Percentiles rank a stretch among this genome's conserved stretches.
These are phyloP conservation scores for Hymenoscyphus repandus DNA, from an alignment of 2,329 filamentous ascomycete species.

Conservation along the genomic window DNA sequence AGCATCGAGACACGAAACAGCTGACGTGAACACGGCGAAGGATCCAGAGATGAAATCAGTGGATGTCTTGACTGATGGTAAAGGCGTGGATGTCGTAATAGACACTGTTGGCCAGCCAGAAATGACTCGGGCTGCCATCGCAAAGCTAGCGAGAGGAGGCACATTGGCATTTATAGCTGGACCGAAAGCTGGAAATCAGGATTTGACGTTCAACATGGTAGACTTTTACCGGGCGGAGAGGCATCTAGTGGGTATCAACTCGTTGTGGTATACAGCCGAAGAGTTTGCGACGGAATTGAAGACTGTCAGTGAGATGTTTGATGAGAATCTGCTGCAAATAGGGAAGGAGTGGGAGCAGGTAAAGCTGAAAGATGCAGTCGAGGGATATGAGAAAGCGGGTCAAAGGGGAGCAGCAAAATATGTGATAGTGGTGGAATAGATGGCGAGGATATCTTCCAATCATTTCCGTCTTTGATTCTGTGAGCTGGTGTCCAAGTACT, in stretches of 20 bases:
- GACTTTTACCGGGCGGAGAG: slow-evolving; percentile 25
- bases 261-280: slow-evolving; percentile 17
- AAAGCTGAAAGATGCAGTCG: slow-evolving; percentile 19
- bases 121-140: slow-evolving; percentile 16
- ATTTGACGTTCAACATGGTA: slow-evolving; percentile 22
- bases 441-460: too few relatives aligned
- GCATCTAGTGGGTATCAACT: slow-evolving; percentile 21
- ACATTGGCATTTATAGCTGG: slow-evolving; percentile 23
- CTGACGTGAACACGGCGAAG: slow-evolving; percentile 22
- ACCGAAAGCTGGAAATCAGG: slow-evolving; percentile 17
- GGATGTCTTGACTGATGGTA: slow-evolving; percentile 17
- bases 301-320: slow-evolving; percentile 40
- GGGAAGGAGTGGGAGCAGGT: slow-evolving; percentile 17
- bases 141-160: slow-evolving; percentile 18
- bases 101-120: slow-evolving; percentile 25
- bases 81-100: slow-evolving; percentile 23
- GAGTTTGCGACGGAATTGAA: slow-evolving; percentile 32
- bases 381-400: slow-evolving; percentile 20
- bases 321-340: slow-evolving; percentile 12
- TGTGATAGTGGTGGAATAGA: slow-evolving; percentile 20
- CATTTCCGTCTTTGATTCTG: too few relatives aligned
- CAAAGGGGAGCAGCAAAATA: slow-evolving; percentile 18
- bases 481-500: too few relatives aligned
- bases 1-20: slow-evolving; percentile 14
- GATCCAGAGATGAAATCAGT: slow-evolving; percentile 17